A percentile compares a stretch with the other conserved stretches of the same genome.
Conservation (phyloP, 2,329 filamentous ascomycete species). For the Samsoniella hepiali region DNA sequence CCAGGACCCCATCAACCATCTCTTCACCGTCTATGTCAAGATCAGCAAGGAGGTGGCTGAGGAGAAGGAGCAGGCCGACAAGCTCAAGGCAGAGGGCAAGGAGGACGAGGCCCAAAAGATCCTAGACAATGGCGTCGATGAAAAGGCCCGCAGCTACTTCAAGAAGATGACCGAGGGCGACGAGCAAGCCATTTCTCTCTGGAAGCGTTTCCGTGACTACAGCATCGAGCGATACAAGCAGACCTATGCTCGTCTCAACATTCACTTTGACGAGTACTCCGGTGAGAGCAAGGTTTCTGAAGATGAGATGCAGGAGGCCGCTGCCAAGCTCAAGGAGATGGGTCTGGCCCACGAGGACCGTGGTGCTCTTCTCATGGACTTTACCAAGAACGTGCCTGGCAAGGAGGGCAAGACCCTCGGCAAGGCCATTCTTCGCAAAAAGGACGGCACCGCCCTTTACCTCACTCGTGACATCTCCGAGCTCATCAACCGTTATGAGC, state of each 20-base stretch:
- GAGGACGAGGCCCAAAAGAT: slow-evolving; percentile 59
- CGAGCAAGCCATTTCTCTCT: slow-evolving; percentile 55
- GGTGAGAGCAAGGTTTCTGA: slow-evolving; percentile 72
- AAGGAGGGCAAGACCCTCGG: slow-evolving; percentile 68
- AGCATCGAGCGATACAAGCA: slow-evolving; percentile 65
- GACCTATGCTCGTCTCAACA: slow-evolving; percentile 68
- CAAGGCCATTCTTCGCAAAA: slow-evolving; percentile 68
- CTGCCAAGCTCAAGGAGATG: slow-evolving; percentile 60
- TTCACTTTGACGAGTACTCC: slow-evolving; percentile 69
- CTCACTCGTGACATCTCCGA: slow-evolving; percentile 76
- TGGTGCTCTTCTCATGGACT: slow-evolving; percentile 71
- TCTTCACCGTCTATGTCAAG: slow-evolving; percentile 78
- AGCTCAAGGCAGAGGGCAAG: slow-evolving; percentile 49
- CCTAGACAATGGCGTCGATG: slow-evolving; percentile 60
- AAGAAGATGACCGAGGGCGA: slow-evolving; percentile 69
- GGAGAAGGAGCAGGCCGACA: slow-evolving; percentile 23
- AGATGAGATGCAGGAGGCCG: slow-evolving; percentile 62
- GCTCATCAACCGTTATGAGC: slow-evolving; percentile 60
- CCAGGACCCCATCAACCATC: slow-evolving; percentile 74
- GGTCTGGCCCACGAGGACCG: slow-evolving; percentile 65
- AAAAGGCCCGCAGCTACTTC: slow-evolving; percentile 72
- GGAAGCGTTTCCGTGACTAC: slow-evolving; percentile 63
- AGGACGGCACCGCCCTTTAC: slow-evolving; percentile 72
- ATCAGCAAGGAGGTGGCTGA: slow-evolving; percentile 58
- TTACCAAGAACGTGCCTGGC: slow-evolving; percentile 62